These are phyloP conservation scores for Termitomyces sp. DNA, from an alignment of 768 basidiomycete genomes.

Conservation along the genomic window DNA sequence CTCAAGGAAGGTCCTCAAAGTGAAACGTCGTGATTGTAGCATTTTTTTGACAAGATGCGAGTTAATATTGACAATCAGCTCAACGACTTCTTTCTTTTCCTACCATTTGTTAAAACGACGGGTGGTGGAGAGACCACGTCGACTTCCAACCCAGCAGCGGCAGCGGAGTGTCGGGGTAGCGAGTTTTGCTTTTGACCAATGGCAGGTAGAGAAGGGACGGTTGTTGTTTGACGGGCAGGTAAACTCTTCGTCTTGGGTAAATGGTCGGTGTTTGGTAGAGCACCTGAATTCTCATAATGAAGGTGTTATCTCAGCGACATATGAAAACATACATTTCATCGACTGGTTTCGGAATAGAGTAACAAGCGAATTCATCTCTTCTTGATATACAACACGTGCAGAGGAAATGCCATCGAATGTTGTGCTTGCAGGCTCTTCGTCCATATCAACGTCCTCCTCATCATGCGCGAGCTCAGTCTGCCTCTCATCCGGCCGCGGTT, in stretches of 20 bases:
- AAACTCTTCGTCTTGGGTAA: slow-evolving; percentile 1
- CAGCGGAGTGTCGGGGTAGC: not conserved
- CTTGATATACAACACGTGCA: slow-evolving; percentile 35
- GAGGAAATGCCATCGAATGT: slow-evolving; percentile 9
- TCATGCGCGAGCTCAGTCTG: slow-evolving; percentile 15
- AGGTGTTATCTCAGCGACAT: not conserved
- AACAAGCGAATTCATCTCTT: slow-evolving; percentile 55
- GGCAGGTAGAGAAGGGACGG: slow-evolving; percentile 1
- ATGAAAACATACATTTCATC: slow-evolving; percentile 30
- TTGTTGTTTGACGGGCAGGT: not conserved
- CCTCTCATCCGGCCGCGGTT: slow-evolving; percentile 15
- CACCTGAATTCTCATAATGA: slow-evolving; percentile 1
- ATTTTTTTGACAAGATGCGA: not conserved
- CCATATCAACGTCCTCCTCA: slow-evolving; percentile 42
- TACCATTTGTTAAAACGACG: slow-evolving; percentile 30
- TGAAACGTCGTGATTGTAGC: not conserved
- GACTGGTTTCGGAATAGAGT: slow-evolving; percentile 55
- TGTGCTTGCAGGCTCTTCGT: slow-evolving; percentile 19
- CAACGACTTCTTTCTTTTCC: slow-evolving; percentile 51
- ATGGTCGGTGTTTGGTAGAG: slow-evolving; percentile 3
- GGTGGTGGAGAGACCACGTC: slow-evolving; percentile 14
- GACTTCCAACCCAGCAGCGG: not conserved
- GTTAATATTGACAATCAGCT: slow-evolving; percentile 16
- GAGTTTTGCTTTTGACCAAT: slow-evolving; percentile 7
- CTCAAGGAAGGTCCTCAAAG: not conserved